These are phyloP conservation scores for Microthyrium microscopicum DNA, from an alignment of 2,329 filamentous ascomycete species.

Conservation along the genomic window DNA sequence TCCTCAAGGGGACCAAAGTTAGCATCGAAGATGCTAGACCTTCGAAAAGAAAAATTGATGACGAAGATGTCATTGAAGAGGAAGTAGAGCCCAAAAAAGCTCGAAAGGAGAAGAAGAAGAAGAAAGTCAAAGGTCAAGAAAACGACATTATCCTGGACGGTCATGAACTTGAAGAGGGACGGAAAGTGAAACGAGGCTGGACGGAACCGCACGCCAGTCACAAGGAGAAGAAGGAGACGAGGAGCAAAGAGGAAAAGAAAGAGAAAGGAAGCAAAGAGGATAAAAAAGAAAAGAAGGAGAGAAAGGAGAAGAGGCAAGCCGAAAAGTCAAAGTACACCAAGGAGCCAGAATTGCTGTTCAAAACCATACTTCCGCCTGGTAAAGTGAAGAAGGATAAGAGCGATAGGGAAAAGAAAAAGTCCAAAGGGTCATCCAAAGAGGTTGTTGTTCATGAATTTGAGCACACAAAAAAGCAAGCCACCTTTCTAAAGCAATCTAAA, in stretches of 20 bases:
- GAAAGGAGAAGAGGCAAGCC: slow-evolving; percentile 39
- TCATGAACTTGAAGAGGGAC: slow-evolving; percentile 51
- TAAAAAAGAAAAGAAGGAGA: slow-evolving; percentile 33
- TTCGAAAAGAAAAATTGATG: slow-evolving; percentile 30
- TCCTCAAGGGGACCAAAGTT: slow-evolving; percentile 72
- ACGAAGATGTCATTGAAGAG: slow-evolving; percentile 24
- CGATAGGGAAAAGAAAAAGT: slow-evolving; percentile 45
- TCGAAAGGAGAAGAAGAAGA: slow-evolving; percentile 19
- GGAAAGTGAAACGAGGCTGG: slow-evolving; percentile 82
- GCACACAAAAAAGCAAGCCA: slow-evolving; percentile 66
- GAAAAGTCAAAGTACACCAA: slow-evolving; percentile 66
- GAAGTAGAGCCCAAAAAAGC: slow-evolving; percentile 16
- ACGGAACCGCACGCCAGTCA: slow-evolving; percentile 44
- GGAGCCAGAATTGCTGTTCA: slow-evolving; percentile 68
- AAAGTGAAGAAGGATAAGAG: slow-evolving; percentile 28
- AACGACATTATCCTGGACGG: slow-evolving; percentile 42
- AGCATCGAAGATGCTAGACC: slow-evolving; percentile 67
- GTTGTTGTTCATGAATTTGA: slow-evolving; percentile 77
- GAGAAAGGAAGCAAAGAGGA: slow-evolving; percentile 34
- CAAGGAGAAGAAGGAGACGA: slow-evolving; percentile 19
- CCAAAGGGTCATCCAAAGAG: slow-evolving; percentile 36
- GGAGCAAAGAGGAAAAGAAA: slow-evolving; percentile 25
- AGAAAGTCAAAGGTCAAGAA: slow-evolving; percentile 34
- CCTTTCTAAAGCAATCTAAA: slow-evolving; percentile 51
- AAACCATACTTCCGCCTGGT: slow-evolving; percentile 56